Percentiles rank a stretch among this genome's conserved stretches.
phyloP scores from a whole-genome alignment of 331 rosid species.

The Pyrus hybrid region DNA sequence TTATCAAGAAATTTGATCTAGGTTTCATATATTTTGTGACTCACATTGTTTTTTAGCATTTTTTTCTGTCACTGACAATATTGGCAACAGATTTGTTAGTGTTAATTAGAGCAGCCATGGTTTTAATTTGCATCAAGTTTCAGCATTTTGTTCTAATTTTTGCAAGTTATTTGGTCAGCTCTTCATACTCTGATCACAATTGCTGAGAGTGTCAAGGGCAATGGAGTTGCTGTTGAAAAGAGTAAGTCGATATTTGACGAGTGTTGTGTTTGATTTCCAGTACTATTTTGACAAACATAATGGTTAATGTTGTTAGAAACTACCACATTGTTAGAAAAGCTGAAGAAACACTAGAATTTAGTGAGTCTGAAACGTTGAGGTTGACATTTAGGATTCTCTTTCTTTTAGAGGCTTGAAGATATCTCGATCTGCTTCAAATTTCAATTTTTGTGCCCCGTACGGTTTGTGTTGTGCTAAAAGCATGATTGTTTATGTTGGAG shows the following conservation, averaged over 20 bases:
- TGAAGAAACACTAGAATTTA: too few relatives aligned
- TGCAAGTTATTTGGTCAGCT: background rate
- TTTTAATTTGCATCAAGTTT: too few relatives aligned
- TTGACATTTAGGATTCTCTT: too few relatives aligned
- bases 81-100: too few relatives aligned
- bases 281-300: background rate
- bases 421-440: background rate
- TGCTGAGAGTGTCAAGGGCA: conserved; percentile 41
- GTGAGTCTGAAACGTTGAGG: too few relatives aligned
- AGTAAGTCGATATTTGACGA: conserved; percentile 24
- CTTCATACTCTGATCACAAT: conserved; percentile 29
- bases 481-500: background rate
- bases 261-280: background rate
- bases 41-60: too few relatives aligned
- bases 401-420: background rate
- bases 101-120: too few relatives aligned
- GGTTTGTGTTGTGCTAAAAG: background rate
- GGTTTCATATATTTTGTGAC: too few relatives aligned
- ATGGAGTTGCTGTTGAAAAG: conserved; percentile 45
- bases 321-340: too few relatives aligned
- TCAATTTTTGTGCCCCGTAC: background rate
- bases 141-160: background rate
- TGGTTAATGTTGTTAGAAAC: background rate
- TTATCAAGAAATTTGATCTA: too few relatives aligned
- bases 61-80: too few relatives aligned